Evolutionary conservation across 352 stramenopile genomes (phyloP).

Genomic region (Thalassiosira exigua): DNA sequence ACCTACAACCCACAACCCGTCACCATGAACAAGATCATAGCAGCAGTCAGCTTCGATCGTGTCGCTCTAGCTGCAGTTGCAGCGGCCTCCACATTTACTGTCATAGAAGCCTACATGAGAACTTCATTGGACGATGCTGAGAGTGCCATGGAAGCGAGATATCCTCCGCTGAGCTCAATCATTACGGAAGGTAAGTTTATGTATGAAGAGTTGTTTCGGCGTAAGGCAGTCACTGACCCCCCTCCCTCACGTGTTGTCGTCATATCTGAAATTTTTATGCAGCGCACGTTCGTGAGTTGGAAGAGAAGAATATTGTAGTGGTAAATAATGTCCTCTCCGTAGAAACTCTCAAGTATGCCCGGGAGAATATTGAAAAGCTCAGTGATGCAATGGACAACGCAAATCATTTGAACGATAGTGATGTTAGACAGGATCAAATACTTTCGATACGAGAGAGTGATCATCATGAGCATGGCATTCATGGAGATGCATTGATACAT

Average conservation of each 20-base stretch:
- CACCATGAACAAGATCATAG: conserved; percentile 12
- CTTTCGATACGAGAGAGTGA: conserved; percentile 27
- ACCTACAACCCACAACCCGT: no score
- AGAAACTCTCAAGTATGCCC: conserved; percentile 4
- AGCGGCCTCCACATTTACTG: neutral
- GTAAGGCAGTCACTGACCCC: neutral
- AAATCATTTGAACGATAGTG: conserved; percentile 21
- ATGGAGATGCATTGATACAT: conserved; percentile 37
- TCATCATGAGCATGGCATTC: conserved; percentile 14
- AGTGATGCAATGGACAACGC: conserved; percentile 3
- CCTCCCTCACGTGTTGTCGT: neutral
- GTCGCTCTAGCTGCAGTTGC: conserved; percentile 7
- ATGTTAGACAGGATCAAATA: conserved; percentile 36
- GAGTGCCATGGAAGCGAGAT: conserved; percentile 19
- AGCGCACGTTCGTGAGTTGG: conserved; percentile 29
- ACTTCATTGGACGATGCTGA: conserved; percentile 30
- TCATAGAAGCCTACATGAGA: conserved; percentile 21
- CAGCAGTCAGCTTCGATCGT: conserved; percentile 8
- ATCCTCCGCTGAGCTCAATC: conserved; percentile 30
- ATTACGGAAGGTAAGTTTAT: conserved; percentile 26
- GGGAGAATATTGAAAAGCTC: conserved; percentile 15
- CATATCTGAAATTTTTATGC: neutral
- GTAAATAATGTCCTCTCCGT: conserved; percentile 36
- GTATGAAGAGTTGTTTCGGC: conserved; percentile 9
- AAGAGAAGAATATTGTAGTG: conserved; percentile 33